Conservation (phyloP, 106 monocot genomes). For the Dendrobium huoshanense region DNA sequence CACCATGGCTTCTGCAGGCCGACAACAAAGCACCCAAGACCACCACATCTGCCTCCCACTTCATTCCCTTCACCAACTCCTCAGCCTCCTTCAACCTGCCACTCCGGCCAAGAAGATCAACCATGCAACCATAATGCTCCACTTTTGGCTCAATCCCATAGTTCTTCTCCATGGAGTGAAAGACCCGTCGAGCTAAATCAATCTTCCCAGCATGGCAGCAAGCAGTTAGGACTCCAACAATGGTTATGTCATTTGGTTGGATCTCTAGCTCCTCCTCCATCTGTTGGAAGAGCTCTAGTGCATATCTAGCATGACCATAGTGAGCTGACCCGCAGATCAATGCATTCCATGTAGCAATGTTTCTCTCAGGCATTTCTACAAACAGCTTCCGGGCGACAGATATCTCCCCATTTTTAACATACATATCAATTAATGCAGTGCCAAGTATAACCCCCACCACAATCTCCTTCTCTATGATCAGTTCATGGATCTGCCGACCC, state of each 20-base stretch:
- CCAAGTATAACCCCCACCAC: slow-evolving; percentile 55
- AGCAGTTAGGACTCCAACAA: slow-evolving; percentile 69
- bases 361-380: slow-evolving; percentile 34
- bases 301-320: slow-evolving; percentile 40
- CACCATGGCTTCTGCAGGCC: slow-evolving; percentile 49
- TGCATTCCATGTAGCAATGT: slow-evolving; percentile 71
- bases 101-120: slow-evolving; percentile 67
- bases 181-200: slow-evolving; percentile 41
- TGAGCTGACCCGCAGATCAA: slow-evolving; percentile 69
- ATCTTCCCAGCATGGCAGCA: slow-evolving; percentile 52
- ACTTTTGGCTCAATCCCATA: slow-evolving; percentile 4
- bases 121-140: slow-evolving; percentile 53
- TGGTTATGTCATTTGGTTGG: slow-evolving; percentile 49
- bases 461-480: slow-evolving; percentile 32
- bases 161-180: slow-evolving; percentile 11
- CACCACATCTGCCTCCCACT: slow-evolving; percentile 46
- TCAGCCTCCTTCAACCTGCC: slow-evolving; percentile 59
- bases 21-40: slow-evolving; percentile 67
- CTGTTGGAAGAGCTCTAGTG: slow-evolving; percentile 39
- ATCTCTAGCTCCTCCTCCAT: slow-evolving; percentile 20
- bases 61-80: slow-evolving; percentile 52
- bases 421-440: slow-evolving; percentile 58
- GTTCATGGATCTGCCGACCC: slow-evolving; percentile 39
- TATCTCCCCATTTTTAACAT: slow-evolving; percentile 55
- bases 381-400: slow-evolving; percentile 33